Percentiles rank a stretch among this genome's conserved stretches.
Conservation (phyloP, 2,329 filamentous ascomycete species). For the Lachnellula willkommii region DNA sequence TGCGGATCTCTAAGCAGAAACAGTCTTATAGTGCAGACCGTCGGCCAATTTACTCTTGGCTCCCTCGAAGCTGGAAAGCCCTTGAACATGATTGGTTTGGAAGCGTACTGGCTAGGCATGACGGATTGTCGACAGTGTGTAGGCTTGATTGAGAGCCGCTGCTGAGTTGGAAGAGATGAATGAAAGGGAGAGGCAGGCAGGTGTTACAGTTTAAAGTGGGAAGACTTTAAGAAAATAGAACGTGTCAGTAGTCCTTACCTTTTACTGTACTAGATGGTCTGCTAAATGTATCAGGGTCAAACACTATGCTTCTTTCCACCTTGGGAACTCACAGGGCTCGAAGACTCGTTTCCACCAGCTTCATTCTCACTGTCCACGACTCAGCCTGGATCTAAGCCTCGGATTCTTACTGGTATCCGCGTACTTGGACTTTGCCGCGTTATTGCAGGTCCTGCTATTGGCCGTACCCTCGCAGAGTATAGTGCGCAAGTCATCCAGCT, state of each 20-base stretch:
- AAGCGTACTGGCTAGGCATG: too few species aligned
- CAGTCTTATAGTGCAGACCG: constrained; percentile 54
- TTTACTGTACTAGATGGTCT: constrained; percentile 47
- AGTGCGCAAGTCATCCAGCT: constrained; percentile 70
- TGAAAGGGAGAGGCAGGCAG: too few species aligned
- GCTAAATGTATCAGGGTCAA: constrained; percentile 29
- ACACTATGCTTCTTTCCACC: constrained; percentile 37
- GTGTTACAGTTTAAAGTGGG: too few species aligned
- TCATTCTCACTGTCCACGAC: constrained; percentile 33
- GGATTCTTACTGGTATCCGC: constrained; percentile 53
- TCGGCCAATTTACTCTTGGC: too few species aligned
- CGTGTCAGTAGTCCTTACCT: too few species aligned
- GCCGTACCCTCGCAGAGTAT: constrained; percentile 62
- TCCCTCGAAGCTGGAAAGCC: too few species aligned
- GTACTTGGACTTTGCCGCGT: constrained; percentile 71
- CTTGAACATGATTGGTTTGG: too few species aligned
- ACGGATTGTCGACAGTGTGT: too few species aligned
- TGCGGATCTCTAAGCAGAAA: constrained; percentile 67
- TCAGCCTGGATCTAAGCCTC: constrained; percentile 12
- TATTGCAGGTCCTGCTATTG: constrained; percentile 70
- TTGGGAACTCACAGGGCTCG: constrained; percentile 46
- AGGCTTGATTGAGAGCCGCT: too few species aligned
- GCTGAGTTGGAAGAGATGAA: too few species aligned
- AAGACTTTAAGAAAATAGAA: too few species aligned
- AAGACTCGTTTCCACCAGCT: constrained; percentile 37